Conservation (phyloP, 78 protist genomes). For the Trichosphaerium sp. region DNA sequence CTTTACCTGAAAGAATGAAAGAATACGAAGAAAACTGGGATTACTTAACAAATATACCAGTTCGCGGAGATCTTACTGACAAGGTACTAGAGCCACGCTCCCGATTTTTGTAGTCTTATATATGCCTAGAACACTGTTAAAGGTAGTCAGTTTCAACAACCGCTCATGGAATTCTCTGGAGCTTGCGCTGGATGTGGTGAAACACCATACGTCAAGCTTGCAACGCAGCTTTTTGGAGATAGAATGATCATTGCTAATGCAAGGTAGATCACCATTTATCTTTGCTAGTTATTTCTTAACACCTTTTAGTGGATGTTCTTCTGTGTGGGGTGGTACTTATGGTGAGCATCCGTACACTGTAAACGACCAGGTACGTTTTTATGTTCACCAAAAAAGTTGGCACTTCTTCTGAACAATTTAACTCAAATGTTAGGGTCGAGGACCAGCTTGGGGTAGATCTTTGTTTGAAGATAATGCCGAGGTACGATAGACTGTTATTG, state of each 20-base stretch:
- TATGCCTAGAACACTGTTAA: slow-evolving; percentile 24
- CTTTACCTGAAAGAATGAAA: neutral
- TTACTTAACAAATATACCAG: slow-evolving; percentile 12
- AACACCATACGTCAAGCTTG: slow-evolving; percentile 57
- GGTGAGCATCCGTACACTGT: slow-evolving; percentile 40
- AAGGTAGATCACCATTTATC: too few relatives aligned
- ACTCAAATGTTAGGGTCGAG: too few relatives aligned
- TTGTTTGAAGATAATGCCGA: slow-evolving; percentile 76
- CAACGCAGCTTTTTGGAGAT: slow-evolving; percentile 61
- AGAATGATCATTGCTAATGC: slow-evolving; percentile 65
- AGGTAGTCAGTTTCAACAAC: slow-evolving; percentile 52
- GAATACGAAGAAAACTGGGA: slow-evolving; percentile 34
- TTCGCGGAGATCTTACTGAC: slow-evolving; percentile 20
- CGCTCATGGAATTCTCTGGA: slow-evolving; percentile 59
- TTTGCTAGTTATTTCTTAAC: too few relatives aligned
- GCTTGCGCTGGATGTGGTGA: slow-evolving; percentile 74
- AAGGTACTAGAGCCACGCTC: too few relatives aligned
- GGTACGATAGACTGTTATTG: too few relatives aligned
- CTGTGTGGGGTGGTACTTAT: slow-evolving; percentile 53
- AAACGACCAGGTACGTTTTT: slow-evolving; percentile 29
- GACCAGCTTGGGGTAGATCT: slow-evolving; percentile 76
- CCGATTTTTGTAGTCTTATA: too few relatives aligned
- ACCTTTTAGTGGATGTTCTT: slow-evolving; percentile 72
- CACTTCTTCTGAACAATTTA: too few relatives aligned
- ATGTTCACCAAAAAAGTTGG: too few relatives aligned